Evolutionary conservation across 2,329 filamentous ascomycete genomes (phyloP).

Genomic region (Aspergillus felis): DNA sequence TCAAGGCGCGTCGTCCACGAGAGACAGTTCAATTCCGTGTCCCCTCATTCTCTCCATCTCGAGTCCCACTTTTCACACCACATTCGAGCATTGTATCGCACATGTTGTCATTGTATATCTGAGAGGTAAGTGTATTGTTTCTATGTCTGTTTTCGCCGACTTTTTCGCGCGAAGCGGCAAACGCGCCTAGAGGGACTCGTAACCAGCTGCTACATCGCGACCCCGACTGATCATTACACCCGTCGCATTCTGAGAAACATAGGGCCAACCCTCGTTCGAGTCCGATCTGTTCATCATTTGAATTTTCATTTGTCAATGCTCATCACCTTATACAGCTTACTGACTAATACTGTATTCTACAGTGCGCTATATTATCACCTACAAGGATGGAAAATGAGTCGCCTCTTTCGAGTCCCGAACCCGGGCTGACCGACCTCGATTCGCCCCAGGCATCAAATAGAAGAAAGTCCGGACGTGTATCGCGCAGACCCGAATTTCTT

Average conservation of each 20-base stretch:
- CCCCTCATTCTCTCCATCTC: not conserved
- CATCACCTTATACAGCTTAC: not conserved
- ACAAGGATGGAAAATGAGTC: conserved; percentile 21
- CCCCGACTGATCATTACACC: not conserved
- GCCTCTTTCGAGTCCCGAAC: conserved; percentile 17
- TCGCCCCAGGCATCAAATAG: conserved; percentile 29
- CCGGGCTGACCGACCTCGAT: conserved; percentile 12
- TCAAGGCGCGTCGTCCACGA: conserved; percentile 16
- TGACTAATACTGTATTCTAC: not conserved
- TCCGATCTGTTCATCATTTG: not conserved
- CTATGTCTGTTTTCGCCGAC: not conserved
- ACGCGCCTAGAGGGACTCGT: not conserved
- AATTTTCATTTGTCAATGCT: not conserved
- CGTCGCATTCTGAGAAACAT: not conserved
- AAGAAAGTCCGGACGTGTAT: conserved; percentile 43
- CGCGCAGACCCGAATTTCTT: conserved; percentile 41
- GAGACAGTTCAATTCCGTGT: not conserved
- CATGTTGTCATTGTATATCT: not conserved
- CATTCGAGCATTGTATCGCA: not conserved
- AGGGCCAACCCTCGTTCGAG: not conserved
- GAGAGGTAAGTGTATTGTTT: not conserved
- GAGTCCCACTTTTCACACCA: not conserved
- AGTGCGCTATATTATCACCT: not conserved
- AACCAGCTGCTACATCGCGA: not conserved
- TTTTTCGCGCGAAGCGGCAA: not conserved